Conservation (phyloP, 2,329 filamentous ascomycete genomes). For the Trichoderma sp. region DNA sequence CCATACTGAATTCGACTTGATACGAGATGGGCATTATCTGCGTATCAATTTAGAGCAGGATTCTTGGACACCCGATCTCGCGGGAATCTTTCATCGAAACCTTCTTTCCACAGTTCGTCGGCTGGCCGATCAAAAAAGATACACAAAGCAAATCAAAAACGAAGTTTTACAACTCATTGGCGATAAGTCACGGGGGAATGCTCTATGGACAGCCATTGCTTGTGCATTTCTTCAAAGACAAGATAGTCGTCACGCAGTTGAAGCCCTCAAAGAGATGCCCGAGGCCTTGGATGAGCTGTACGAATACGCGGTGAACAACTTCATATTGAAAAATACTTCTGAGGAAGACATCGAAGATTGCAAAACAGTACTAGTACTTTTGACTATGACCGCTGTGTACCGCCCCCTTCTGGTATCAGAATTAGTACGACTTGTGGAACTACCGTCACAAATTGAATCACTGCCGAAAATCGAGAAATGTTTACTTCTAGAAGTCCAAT, state of each 20-base stretch:
- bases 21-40: too few relatives aligned
- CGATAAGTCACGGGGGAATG: background rate
- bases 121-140: background rate
- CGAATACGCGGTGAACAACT: too few relatives aligned
- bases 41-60: too few relatives aligned
- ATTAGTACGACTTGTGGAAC: background rate
- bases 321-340: too few relatives aligned
- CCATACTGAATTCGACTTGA: too few relatives aligned
- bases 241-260: background rate
- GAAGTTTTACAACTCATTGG: background rate
- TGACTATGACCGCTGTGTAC: background rate
- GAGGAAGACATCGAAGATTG: too few relatives aligned
- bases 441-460: background rate
- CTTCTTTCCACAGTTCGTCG: too few relatives aligned
- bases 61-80: too few relatives aligned
- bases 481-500: background rate
- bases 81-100: too few relatives aligned
- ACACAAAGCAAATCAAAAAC: background rate
- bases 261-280: background rate
- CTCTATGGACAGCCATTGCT: background rate
- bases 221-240: background rate
- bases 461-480: background rate
- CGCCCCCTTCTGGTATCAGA: background rate
- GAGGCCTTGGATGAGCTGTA: background rate
- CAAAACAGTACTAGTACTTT: too few relatives aligned